These are phyloP conservation scores for Rubus idaeus DNA, from an alignment of 306 rosid genomes.

Conservation along the genomic window DNA sequence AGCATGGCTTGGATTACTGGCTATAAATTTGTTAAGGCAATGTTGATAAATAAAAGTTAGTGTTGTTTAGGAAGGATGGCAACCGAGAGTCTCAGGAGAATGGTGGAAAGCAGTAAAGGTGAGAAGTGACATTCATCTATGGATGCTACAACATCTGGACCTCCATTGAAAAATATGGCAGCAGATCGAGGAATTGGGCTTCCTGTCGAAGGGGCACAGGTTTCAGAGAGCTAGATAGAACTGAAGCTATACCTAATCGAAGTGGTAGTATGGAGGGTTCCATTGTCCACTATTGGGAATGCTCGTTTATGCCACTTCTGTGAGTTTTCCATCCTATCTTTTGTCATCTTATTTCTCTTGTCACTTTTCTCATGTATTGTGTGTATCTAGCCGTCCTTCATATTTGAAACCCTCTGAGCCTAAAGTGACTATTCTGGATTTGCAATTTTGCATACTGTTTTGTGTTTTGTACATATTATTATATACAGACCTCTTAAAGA, in stretches of 20 bases:
- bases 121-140: constrained; percentile 44
- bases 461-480: constrained; percentile 50
- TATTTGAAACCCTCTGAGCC: too few species aligned
- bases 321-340: constrained; percentile 33
- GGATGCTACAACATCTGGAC: constrained; percentile 39
- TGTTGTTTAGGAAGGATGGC: constrained; percentile 35
- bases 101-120: constrained; percentile 47
- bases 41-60: not conserved
- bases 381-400: too few species aligned
- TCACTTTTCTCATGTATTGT: not conserved
- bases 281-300: constrained; percentile 39
- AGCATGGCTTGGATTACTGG: constrained; percentile 13
- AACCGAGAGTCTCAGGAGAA: constrained; percentile 54
- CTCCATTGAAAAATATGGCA: constrained; percentile 30
- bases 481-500: constrained; percentile 75
- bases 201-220: constrained; percentile 32
- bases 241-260: constrained; percentile 43
- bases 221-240: constrained; percentile 12
- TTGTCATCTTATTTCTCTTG: not conserved
- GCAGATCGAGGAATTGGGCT: constrained; percentile 43
- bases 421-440: not conserved
- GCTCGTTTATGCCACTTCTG: constrained; percentile 58
- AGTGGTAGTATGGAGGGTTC: constrained; percentile 76
- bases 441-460: not conserved
- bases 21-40: not conserved